phyloP scores from a whole-genome alignment of 2,329 filamentous ascomycete species.

The Hymenoscyphus albidus region DNA sequence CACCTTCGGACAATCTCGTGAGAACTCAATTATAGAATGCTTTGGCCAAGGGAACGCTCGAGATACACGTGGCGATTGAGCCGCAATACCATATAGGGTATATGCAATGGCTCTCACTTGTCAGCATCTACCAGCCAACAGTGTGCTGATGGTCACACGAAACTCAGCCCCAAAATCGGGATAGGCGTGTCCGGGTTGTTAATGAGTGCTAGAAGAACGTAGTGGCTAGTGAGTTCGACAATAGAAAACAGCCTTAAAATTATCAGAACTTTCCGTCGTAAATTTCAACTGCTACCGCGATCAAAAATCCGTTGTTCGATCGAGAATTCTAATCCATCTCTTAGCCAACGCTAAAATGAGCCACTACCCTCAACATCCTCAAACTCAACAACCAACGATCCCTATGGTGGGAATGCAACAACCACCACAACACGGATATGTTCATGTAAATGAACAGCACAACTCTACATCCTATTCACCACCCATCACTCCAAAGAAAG shows the following conservation, averaged over 20 bases:
- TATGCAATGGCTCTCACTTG: neutral
- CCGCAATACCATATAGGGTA: neutral
- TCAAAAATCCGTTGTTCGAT: neutral
- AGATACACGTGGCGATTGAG: neutral
- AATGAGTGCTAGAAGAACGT: neutral
- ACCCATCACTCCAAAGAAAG: neutral
- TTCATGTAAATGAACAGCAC: neutral
- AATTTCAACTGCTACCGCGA: neutral
- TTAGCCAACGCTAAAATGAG: slow-evolving; percentile 2
- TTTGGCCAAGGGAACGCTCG: neutral
- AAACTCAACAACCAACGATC: slow-evolving; percentile 5
- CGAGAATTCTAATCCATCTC: neutral
- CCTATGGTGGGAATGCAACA: slow-evolving; percentile 4
- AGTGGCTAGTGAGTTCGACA: neutral
- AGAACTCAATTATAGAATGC: neutral
- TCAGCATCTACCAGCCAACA: neutral
- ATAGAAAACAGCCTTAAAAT: neutral
- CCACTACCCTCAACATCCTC: slow-evolving; percentile 4
- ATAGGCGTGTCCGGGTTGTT: neutral
- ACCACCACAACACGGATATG: slow-evolving; percentile 4
- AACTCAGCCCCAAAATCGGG: neutral
- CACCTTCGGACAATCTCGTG: neutral
- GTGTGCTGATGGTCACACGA: neutral
- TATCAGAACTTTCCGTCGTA: neutral
- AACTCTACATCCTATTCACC: neutral